Base-by-base conservation (phyloP, 1,139 yeast genomes). In the Yamadazyma oceani region DNA sequence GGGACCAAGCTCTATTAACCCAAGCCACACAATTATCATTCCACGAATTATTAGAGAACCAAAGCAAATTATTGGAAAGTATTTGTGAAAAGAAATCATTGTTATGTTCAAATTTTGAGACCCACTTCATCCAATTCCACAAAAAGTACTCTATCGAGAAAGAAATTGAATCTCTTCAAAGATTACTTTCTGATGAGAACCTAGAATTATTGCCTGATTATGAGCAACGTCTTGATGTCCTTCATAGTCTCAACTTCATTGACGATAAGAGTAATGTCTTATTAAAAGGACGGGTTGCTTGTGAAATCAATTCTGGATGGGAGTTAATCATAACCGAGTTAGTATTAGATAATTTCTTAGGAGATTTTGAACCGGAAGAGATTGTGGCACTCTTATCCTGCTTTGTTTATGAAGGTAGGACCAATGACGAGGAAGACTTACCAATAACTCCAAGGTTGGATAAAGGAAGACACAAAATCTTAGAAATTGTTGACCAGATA, bases 301-400 rank as follows among this genome's bases (percentile, higher is more conserved):
- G 90, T 58, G 97, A 90, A 53, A 75, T 90, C 43, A 87, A 87
- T 54, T 79, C 89, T 22, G 97, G 97, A 0, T 88, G 90, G 80
- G 97, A 90, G 59, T 70, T 92, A 42, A 82, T 88, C 4, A 62
- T 92, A 13, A 90, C 98, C 0, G 99, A 92, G 59, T 72, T 92
- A 39, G 81, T 92, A 7, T 69, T 92, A 49, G 95, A 92, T 53
- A 92, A 92, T 60, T 89, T 92, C 66, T 67, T 92, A 48, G 96
- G 94, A 22, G 95, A 88, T 42, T 90, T 86, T 55, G 95, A 90
- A 48, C 92, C 97, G 0, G 96, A 90, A 54, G 99, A 92, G 60
- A 89, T 92, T 44, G 97, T 90, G 11, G 97, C 98, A 0, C 68
- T 92, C 36, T 66, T 92, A 31, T 88, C 97, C 0, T 87, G 87